phyloP scores from a whole-genome alignment of 1,284 basidiomycete genomes.

The Cystobasidium pallidum region DNA sequence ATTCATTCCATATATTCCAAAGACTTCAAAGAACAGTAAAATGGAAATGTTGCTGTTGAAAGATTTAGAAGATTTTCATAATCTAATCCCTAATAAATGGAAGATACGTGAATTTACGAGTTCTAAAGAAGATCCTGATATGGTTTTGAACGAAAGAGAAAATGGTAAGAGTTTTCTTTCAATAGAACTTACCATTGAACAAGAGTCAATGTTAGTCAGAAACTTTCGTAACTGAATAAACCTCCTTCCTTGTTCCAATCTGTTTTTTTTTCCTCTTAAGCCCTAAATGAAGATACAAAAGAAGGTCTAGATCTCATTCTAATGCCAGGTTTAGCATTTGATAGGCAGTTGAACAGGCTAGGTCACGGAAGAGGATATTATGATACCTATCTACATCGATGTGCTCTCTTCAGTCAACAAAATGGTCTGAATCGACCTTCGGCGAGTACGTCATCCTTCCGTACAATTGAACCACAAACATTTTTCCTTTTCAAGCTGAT shows the following conservation, averaged over 20 bases:
- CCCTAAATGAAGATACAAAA: slow-evolving; percentile 52
- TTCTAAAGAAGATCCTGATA: slow-evolving; percentile 4
- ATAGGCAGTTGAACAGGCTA: slow-evolving; percentile 54
- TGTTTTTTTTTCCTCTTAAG: slow-evolving; percentile 43
- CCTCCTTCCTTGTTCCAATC: no score
- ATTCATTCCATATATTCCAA: slow-evolving; percentile 57
- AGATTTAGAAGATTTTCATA: slow-evolving; percentile 52
- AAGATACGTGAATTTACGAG: slow-evolving; percentile 57
- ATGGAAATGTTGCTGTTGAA: slow-evolving; percentile 58
- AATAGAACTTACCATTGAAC: no score
- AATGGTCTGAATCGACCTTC: slow-evolving; percentile 20
- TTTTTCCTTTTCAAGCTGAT: no score
- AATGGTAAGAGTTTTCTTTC: slow-evolving; percentile 16
- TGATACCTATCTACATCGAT: slow-evolving; percentile 55
- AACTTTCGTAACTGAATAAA: no score
- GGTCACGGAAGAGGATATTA: slow-evolving; percentile 59
- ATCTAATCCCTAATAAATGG: slow-evolving; percentile 56
- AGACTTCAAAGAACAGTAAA: slow-evolving; percentile 50
- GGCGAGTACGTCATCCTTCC: slow-evolving; percentile 39
- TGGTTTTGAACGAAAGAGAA: slow-evolving; percentile 12
- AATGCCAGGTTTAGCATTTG: slow-evolving; percentile 57
- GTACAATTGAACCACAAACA: neutral
- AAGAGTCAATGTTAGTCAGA: no score
- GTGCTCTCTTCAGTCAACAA: slow-evolving; percentile 46
- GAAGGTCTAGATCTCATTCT: slow-evolving; percentile 57